A percentile compares a stretch with the other conserved stretches of the same genome.
phyloP scores from a whole-genome alignment of 257 asterid genomes.

The Solanum chmielewskii region DNA sequence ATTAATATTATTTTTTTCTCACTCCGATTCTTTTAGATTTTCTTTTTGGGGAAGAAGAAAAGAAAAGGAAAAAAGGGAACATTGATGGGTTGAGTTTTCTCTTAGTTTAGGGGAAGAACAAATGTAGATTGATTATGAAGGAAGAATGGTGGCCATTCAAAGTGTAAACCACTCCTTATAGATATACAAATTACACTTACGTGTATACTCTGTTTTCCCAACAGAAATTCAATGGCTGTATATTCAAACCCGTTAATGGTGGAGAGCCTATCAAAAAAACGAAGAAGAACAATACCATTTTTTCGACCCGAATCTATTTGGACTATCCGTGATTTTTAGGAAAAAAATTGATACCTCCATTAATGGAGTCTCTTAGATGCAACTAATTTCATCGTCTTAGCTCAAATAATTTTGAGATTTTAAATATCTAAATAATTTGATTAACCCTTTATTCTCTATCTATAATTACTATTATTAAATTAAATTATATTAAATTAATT shows the following conservation, averaged over 20 bases:
- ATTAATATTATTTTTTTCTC: neutral
- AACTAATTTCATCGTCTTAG: neutral
- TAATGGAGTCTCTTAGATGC: neutral
- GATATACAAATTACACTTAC: neutral
- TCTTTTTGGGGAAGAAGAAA: neutral
- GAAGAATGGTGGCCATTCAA: constrained; percentile 6
- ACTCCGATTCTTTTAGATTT: neutral
- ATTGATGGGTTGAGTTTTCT: neutral
- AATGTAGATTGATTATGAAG: constrained; percentile 1
- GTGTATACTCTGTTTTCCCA: neutral
- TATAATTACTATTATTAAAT: no score
- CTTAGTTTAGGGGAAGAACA: neutral
- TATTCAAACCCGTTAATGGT: constrained; percentile 30
- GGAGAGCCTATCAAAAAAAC: constrained; percentile 50
- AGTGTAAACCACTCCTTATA: neutral
- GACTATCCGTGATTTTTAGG: neutral
- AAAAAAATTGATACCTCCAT: neutral
- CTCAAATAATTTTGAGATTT: no score
- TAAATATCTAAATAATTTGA: no score
- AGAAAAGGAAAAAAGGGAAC: neutral
- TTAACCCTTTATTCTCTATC: no score
- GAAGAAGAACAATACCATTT: neutral
- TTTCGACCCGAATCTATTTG: neutral
- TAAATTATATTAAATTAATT: no score
- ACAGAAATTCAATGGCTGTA: neutral